phyloP scores from a whole-genome alignment of 257 asterid species.

The Fraxinus americana region DNA sequence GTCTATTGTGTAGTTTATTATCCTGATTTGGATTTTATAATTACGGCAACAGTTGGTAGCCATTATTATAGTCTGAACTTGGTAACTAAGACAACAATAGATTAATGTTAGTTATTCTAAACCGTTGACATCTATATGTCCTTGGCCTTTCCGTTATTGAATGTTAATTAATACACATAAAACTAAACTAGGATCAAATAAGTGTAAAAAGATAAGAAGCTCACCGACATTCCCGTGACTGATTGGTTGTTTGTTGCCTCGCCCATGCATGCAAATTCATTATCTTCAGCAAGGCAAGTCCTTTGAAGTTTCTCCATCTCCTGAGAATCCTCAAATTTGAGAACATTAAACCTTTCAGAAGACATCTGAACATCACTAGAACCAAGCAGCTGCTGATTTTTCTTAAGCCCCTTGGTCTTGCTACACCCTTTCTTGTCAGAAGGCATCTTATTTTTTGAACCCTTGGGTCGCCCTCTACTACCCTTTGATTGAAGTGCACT shows the following conservation, averaged over 20 bases:
- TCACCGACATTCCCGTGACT: slow-evolving; percentile 36
- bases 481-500: slow-evolving; percentile 2
- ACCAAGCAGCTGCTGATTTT: not conserved
- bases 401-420: not conserved
- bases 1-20: not conserved
- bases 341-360: slow-evolving; percentile 4
- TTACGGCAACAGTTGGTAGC: slow-evolving; percentile 9
- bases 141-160: not conserved
- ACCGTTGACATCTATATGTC: not conserved
- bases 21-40: not conserved
- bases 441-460: slow-evolving; percentile 12
- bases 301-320: slow-evolving; percentile 11
- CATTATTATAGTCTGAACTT: not conserved
- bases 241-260: slow-evolving; percentile 26
- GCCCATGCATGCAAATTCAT: slow-evolving; percentile 22
- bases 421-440: not conserved
- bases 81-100: not conserved
- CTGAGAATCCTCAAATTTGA: not conserved
- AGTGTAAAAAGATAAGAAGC: slow-evolving; percentile 18
- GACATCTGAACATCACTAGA: slow-evolving; percentile 4
- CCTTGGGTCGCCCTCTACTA: not conserved
- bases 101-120: slow-evolving; percentile 19
- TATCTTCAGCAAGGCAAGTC: slow-evolving; percentile 2
- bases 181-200: slow-evolving; percentile 12
- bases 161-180: slow-evolving; percentile 1